These are phyloP conservation scores for Phaeosphaeriaceae sp. DNA, from an alignment of 2,329 filamentous ascomycete species.

Conservation along the genomic window DNA sequence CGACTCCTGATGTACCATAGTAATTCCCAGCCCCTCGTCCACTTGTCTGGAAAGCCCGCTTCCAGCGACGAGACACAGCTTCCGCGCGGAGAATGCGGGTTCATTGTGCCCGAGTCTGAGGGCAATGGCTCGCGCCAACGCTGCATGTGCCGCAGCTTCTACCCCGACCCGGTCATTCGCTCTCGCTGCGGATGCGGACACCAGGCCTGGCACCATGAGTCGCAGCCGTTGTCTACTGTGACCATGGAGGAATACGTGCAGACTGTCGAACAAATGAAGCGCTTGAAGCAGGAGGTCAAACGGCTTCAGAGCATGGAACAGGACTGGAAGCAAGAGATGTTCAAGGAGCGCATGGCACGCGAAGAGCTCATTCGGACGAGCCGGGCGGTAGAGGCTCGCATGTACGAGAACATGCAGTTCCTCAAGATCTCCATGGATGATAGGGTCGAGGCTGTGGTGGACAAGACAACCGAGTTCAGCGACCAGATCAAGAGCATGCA, in stretches of 20 bases:
- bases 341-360: constrained; percentile 42
- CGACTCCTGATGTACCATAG: constrained; percentile 48
- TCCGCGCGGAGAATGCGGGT: constrained; percentile 49
- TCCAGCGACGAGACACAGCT: constrained; percentile 38
- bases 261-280: constrained; percentile 47
- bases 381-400: constrained; percentile 41
- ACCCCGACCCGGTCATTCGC: constrained; percentile 45
- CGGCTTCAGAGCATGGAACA: constrained; percentile 44
- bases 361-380: constrained; percentile 44
- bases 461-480: constrained; percentile 47
- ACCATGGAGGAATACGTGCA: constrained; percentile 46
- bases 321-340: constrained; percentile 46
- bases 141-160: constrained; percentile 55
- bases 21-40: constrained; percentile 36
- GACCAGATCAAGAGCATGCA: constrained; percentile 47
- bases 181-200: constrained; percentile 57
- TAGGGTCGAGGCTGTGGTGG: constrained; percentile 50
- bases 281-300: constrained; percentile 41
- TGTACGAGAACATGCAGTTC: constrained; percentile 49
- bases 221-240: constrained; percentile 42
- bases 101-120: constrained; percentile 39
- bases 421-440: constrained; percentile 50
- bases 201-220: constrained; percentile 56
- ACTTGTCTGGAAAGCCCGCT: constrained; percentile 38
- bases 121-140: constrained; percentile 41